Percentiles rank a stretch among this genome's conserved stretches.
These are phyloP conservation scores for Biscogniauxia marginata DNA, from an alignment of 2,329 filamentous ascomycete species.

Conservation along the genomic window DNA sequence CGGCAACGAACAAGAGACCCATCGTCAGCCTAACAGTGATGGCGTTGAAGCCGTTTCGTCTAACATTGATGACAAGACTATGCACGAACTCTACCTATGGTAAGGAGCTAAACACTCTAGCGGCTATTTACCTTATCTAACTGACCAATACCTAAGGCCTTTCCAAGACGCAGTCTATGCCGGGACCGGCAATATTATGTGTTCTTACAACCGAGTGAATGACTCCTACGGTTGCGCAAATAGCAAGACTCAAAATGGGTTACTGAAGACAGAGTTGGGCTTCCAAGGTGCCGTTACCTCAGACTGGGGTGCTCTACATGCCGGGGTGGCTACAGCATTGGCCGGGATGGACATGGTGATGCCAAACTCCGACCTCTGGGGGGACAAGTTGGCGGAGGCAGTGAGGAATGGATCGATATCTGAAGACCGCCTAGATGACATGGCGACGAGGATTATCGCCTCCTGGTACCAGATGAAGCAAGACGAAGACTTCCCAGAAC, in stretches of 20 bases:
- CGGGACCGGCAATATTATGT: conserved; percentile 45
- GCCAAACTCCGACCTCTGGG: conserved; percentile 41
- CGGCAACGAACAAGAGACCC: conserved; percentile 74
- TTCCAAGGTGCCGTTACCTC: conserved; percentile 52
- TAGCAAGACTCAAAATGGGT: conserved; percentile 52
- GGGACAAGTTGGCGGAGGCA: conserved; percentile 54
- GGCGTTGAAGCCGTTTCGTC: conserved; percentile 50
- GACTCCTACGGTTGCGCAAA: conserved; percentile 62
- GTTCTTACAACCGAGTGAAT: conserved; percentile 60
- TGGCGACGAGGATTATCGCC: conserved; percentile 54
- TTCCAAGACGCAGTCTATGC: conserved; percentile 57
- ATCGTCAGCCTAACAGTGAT: conserved; percentile 61
- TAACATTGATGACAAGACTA: conserved; percentile 60
- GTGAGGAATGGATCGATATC: conserved; percentile 61
- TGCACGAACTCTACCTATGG: conserved; percentile 67
- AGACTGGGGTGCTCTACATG: conserved; percentile 58
- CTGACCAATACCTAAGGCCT: conserved; percentile 40
- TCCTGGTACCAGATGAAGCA: conserved; percentile 58
- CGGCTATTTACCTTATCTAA: neutral
- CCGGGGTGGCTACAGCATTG: conserved; percentile 51
- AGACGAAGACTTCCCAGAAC: conserved; percentile 44
- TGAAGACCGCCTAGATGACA: conserved; percentile 56
- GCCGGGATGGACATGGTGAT: conserved; percentile 58
- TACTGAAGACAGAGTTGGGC: conserved; percentile 48
- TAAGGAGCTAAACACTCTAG: conserved; percentile 20